Evolutionary conservation across 78 protist species (phyloP).

Genomic region (Pelomyxa schiedti): DNA sequence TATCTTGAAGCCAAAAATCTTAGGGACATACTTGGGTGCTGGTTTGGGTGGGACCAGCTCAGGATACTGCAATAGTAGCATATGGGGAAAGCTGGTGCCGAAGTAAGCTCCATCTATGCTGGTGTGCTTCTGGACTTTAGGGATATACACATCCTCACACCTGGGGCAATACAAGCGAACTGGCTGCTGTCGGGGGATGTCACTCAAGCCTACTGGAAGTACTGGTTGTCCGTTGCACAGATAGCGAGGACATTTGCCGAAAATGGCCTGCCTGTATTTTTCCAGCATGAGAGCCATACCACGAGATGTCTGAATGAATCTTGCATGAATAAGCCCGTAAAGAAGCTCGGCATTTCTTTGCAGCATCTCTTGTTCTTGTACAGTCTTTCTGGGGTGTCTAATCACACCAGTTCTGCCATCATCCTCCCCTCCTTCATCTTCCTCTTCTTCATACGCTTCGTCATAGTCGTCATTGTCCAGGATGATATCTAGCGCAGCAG

Average conservation of each 20-base stretch:
- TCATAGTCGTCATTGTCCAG: constrained; percentile 8
- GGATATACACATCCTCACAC: constrained; percentile 77
- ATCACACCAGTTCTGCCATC: too few species aligned
- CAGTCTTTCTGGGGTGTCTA: background rate
- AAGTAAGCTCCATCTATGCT: constrained; percentile 90
- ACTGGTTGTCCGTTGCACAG: constrained; percentile 80
- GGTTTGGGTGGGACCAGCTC: constrained; percentile 45
- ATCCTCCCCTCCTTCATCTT: too few species aligned
- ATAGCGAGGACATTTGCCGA: constrained; percentile 90
- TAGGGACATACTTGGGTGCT: constrained; percentile 48
- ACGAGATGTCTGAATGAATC: constrained; percentile 78
- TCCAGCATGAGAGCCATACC: constrained; percentile 85
- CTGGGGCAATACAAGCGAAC: constrained; percentile 90
- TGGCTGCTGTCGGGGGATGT: constrained; percentile 61
- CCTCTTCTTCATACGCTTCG: constrained; percentile 50
- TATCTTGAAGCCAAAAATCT: constrained; percentile 75
- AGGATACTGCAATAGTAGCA: constrained; percentile 62
- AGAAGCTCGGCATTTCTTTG: constrained; percentile 73
- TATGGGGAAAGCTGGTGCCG: constrained; percentile 87
- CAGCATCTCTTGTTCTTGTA: too few species aligned
- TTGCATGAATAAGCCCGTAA: constrained; percentile 93
- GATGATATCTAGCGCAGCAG: constrained; percentile 73
- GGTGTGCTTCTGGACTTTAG: constrained; percentile 45
- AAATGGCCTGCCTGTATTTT: constrained; percentile 70
- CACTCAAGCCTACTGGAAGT: constrained; percentile 85